Percentiles rank a stretch among this genome's conserved stretches.
Evolutionary conservation across 2,329 filamentous ascomycete species (phyloP).

Genomic region (Botryotinia calthae): DNA sequence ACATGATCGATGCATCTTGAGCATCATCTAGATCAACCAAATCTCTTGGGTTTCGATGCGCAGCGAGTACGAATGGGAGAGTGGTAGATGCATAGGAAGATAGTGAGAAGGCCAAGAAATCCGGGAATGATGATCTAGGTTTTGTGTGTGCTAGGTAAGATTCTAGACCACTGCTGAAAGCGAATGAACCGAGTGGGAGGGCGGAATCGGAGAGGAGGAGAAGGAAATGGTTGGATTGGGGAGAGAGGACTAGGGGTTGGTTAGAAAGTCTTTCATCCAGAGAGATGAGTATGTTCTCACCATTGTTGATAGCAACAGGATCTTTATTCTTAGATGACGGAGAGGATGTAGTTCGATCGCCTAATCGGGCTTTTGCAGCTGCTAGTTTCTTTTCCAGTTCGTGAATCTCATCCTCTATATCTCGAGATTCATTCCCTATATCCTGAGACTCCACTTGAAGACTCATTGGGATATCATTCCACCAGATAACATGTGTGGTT

Average conservation of each 20-base stretch:
- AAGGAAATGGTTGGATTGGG: conserved; percentile 57
- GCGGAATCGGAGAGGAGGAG: conserved; percentile 79
- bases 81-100: conserved; percentile 69
- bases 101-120: conserved; percentile 69
- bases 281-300: conserved; percentile 1
- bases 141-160: conserved; percentile 72
- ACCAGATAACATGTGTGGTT: neutral
- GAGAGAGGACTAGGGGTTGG: conserved; percentile 25
- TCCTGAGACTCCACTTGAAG: conserved; percentile 16
- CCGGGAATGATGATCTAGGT: conserved; percentile 51
- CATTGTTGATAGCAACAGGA: conserved; percentile 22
- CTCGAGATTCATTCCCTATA: conserved; percentile 20
- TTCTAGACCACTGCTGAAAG: conserved; percentile 79
- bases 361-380: conserved; percentile 46
- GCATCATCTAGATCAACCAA: conserved; percentile 66
- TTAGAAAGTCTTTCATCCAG: conserved; percentile 17
- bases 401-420: conserved; percentile 52
- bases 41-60: conserved; percentile 52
- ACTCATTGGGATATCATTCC: conserved; percentile 10
- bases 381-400: conserved; percentile 51
- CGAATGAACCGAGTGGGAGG: conserved; percentile 80
- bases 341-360: conserved; percentile 29
- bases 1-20: conserved; percentile 73
- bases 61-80: conserved; percentile 71
- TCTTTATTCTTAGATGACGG: conserved; percentile 26